Percentiles rank a stretch among this genome's conserved stretches.
phyloP scores from a whole-genome alignment of 352 stramenopile genomes.

The Peronospora belbahrii region DNA sequence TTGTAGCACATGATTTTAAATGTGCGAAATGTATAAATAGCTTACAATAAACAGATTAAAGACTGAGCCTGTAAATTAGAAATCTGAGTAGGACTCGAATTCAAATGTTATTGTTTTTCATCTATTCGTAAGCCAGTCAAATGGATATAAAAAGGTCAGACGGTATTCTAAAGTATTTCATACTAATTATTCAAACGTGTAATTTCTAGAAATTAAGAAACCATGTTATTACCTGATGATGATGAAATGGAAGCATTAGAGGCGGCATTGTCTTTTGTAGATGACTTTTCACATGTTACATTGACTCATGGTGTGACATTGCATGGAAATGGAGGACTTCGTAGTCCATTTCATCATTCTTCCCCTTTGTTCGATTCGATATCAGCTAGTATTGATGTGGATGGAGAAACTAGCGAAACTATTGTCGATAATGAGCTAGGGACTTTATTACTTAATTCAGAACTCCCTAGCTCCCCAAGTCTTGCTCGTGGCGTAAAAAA shows the following conservation, averaged over 20 bases:
- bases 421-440: slow-evolving; percentile 27
- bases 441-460: slow-evolving; percentile 22
- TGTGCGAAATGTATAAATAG: too few species aligned
- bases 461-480: slow-evolving; percentile 10
- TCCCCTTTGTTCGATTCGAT: not conserved
- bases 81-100: too few species aligned
- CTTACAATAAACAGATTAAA: too few species aligned
- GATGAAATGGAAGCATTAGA: slow-evolving; percentile 32
- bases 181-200: slow-evolving; percentile 3
- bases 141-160: slow-evolving; percentile 14
- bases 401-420: slow-evolving; percentile 5
- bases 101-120: not conserved
- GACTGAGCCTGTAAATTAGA: too few species aligned
- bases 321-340: not conserved
- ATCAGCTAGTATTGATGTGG: slow-evolving; percentile 1
- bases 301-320: not conserved
- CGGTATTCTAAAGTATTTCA: slow-evolving; percentile 2
- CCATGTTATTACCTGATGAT: slow-evolving; percentile 26
- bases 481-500: slow-evolving; percentile 1
- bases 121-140: slow-evolving; percentile 5
- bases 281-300: slow-evolving; percentile 18
- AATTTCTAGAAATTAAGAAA: not conserved
- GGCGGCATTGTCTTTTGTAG: slow-evolving; percentile 31
- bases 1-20: too few species aligned
- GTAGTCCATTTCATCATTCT: not conserved